Conservation (phyloP, 176 grass and related monocot genomes). For the Aegilops tauschii region DNA sequence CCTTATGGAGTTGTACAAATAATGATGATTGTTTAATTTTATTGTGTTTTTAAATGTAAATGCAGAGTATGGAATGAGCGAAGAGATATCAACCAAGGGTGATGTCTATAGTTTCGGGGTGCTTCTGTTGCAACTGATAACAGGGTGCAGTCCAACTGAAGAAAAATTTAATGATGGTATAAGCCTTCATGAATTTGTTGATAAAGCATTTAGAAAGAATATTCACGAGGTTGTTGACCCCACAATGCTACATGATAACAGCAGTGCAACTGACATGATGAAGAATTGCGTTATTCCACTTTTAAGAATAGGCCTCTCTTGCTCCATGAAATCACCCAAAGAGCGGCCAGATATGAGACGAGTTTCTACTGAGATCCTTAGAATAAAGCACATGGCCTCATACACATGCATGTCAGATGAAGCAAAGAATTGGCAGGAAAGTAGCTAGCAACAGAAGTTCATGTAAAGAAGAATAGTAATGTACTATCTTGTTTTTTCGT, state of each 20-base stretch:
- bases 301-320: constrained; percentile 24
- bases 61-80: constrained; percentile 37
- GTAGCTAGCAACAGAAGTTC: not conserved
- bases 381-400: constrained; percentile 24
- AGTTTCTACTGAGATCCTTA: constrained; percentile 22
- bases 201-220: not conserved
- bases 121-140: constrained; percentile 29
- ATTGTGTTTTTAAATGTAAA: not conserved
- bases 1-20: not conserved
- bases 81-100: constrained; percentile 6
- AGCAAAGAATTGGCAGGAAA: not conserved
- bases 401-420: not conserved
- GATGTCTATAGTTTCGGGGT: constrained; percentile 42
- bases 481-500: not conserved
- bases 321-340: constrained; percentile 23
- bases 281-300: constrained; percentile 37
- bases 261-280: not conserved
- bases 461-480: not conserved
- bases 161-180: not conserved
- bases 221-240: not conserved
- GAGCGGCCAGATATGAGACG: constrained; percentile 22
- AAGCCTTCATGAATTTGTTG: not conserved
- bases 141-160: not conserved
- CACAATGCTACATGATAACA: not conserved
- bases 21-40: not conserved